These are phyloP conservation scores for Lipomyces yamadae DNA, from an alignment of 805 yeast species.

Conservation along the genomic window DNA sequence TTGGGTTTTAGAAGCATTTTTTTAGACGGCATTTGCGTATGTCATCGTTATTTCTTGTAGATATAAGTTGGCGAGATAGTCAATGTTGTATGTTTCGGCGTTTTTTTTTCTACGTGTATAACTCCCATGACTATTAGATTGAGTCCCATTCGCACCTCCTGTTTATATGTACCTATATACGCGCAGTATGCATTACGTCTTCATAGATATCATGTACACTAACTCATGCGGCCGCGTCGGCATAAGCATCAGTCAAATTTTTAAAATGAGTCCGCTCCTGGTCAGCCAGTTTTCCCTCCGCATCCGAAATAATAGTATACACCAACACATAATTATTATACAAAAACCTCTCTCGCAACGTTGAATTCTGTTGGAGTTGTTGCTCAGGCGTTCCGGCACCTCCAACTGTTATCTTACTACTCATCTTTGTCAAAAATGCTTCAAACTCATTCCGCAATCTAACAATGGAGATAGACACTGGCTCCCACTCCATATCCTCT, in stretches of 20 bases:
- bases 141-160: neutral
- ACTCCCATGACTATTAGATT: neutral
- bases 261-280: slow-evolving; percentile 54
- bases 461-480: slow-evolving; percentile 68
- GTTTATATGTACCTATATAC: neutral
- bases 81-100: neutral
- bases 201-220: neutral
- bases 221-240: neutral
- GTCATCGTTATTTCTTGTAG: neutral
- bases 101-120: neutral
- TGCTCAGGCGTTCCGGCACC: slow-evolving; percentile 38
- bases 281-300: slow-evolving; percentile 52
- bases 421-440: slow-evolving; percentile 70
- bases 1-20: neutral
- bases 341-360: slow-evolving; percentile 63
- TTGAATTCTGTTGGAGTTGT: slow-evolving; percentile 49
- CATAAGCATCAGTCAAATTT: slow-evolving; percentile 53
- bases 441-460: slow-evolving; percentile 83
- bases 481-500: slow-evolving; percentile 58
- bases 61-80: neutral
- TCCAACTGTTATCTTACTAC: slow-evolving; percentile 46
- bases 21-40: neutral
- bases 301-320: slow-evolving; percentile 57
- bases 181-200: neutral
- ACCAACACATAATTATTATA: slow-evolving; percentile 73